Evolutionary conservation across 805 yeast genomes (phyloP), one percentile per base, ranked within the genome.

Genomic region (Diddensiella caesifluorescens): DNA sequence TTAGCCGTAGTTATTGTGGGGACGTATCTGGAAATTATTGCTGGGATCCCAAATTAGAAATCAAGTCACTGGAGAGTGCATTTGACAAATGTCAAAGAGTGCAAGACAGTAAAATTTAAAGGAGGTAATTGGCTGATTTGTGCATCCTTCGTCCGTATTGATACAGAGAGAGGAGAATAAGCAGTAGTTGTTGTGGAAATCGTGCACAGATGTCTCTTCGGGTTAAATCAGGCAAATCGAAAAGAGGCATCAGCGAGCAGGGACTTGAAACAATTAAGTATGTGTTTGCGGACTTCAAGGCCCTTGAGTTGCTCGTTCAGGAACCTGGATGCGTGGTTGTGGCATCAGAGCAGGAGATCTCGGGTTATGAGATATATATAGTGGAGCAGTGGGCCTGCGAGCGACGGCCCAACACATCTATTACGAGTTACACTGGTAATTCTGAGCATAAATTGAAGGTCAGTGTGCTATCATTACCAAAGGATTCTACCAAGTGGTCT

Each of bases 331-430:
- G 60, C 41, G 30, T 25, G 19, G 41, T 48, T 3, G 53, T 70
- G 9, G 48, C 70, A 26, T 75, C 74, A 35, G 71, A 68, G 41
- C 61, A 78, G 3, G 64, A 62, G 6, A 68, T 82, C 19, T 53
- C 68, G 1, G 97, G 98, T 1, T 87, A 83, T 57, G 97, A 92
- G 61, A 74, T 84, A 12, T 92, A 92, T 59, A 69, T 92, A 28
- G 95, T 90, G 7, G 97, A 92, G 60, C 97, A 90, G 61, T 92
- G 98, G 98, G 81, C 84, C 2, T 71, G 82, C 25, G 80, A 79
- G 45, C 68, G 97, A 34, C 69, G 74, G 31, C 65, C 77, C 9
- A 79, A 84, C 20, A 71, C 82, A 1, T 70, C 83, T 4, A 80
- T 90, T 13, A 77, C 92, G 1, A 77, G 90, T 0, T 92, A 75